Base-by-base conservation (phyloP, 371 early-diverging fungal species). In the Cladochytrium tenue region DNA sequence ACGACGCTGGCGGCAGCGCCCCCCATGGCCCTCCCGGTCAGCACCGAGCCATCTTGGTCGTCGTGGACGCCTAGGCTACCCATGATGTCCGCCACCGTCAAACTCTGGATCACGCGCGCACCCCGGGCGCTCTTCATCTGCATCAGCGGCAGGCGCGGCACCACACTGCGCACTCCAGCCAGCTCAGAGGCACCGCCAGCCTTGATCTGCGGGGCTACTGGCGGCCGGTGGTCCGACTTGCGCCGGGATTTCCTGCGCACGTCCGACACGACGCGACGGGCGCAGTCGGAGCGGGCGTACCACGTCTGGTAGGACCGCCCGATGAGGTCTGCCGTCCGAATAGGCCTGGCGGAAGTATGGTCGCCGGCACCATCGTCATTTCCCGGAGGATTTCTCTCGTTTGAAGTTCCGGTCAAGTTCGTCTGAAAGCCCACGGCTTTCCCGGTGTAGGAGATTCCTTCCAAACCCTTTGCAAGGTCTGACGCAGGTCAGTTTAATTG, bases 271-370 rank as follows among this genome's bases (percentile, higher is more conserved):
- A 43, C 20, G 43, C 43, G 7, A 13, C 43, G 43, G 2, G 76
- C 79, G 35, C 51, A 76, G 5, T 52, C 53, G 27, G 74, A 67
- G 15, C 66, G 63, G 27, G 71, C 73, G 60, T 70, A 79, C 75
- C 76, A 79, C 33, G 76, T 73, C 2, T 50, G 25, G 66, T 75
- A 73, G 23, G 53, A 56, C 13, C 63, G 59, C 34, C 61, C 27
- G 17, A 69, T 13, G 13, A 68, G 50, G 3, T 72, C 70, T 3
- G 72, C 68, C 20, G 72, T 62, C 23, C 52, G 27, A 5, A 30
- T 23, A 51, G 32, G 63, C 33, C 23, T 25, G n/a, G n/a, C n/a
- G n/a, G n/a, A n/a, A n/a, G n/a, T n/a, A n/a, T n/a, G n/a, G n/a
- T n/a, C n/a, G n/a, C n/a, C n/a, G n/a, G n/a, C n/a, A n/a, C n/a